Evolutionary conservation across 2,329 filamentous ascomycete species (phyloP), one percentile per base, ranked within the genome.

Genomic region (Monosporascus sp.): DNA sequence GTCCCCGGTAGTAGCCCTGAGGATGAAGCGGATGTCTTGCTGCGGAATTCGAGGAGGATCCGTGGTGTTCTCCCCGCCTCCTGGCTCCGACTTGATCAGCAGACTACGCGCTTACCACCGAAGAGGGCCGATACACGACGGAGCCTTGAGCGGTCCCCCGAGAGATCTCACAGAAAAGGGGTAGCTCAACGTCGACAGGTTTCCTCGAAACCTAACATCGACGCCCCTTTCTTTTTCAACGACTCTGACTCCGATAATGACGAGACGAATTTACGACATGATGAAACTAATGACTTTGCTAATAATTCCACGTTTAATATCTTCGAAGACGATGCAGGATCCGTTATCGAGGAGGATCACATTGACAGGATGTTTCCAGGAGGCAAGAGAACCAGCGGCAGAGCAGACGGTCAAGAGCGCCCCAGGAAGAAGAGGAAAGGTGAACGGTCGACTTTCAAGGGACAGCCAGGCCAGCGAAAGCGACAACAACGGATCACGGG

Each of bases 61-160:
- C 76, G 76, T 51, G 83, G 84, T 22, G 83, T 87, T 7, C 73
- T 87, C 45, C 84, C 84, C 40, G 84, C 84, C n/a, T 87, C 84
- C 6, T 86, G 84, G 79, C 73, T 87, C 52, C 78, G 84, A 43
- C 66, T 87, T 24, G 81, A 86, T 61, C 77, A 80, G 53, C 71
- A 77, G 52, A 64, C 66, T 24, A 58, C 68, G 31, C 68, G 62
- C 53, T 72, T 67, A 52, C 62, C 60, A 37, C 56, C 63, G 49
- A 68, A 66, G 52, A 65, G 65, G 47, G 48, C 56, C 7, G 56
- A 59, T 20, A 65, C 60, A 46, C 68, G 64, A 58, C 56, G 61
- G 51, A 64, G 66, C 61, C 68, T 65, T 2, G 65, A 66, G 9
- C 65, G 59, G 20, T 72, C 72, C 3, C 70, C 72, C 1, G 72